Percentiles rank a stretch among this genome's conserved stretches.
Evolutionary conservation across 2,329 filamentous ascomycete species (phyloP).

Genomic region (Cytospora schulzeri): DNA sequence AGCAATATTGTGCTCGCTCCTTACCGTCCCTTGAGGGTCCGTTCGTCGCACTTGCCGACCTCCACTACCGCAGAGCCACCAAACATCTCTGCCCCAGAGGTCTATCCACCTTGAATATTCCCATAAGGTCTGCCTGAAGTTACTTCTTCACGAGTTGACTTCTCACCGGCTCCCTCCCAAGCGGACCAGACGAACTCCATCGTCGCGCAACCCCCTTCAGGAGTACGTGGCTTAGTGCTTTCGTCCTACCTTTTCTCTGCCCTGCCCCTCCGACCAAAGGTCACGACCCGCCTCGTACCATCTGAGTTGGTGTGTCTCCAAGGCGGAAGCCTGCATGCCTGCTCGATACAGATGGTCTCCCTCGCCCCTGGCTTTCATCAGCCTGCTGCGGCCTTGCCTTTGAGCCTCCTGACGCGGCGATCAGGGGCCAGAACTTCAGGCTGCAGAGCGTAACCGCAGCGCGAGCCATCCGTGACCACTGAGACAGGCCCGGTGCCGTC

Average conservation of each 20-base stretch:
- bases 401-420: constrained; percentile 17
- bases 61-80: constrained; percentile 1
- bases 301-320: constrained; percentile 14
- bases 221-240: constrained; percentile 7
- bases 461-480: constrained; percentile 3
- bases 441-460: constrained; percentile 3
- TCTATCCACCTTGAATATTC: constrained; percentile 2
- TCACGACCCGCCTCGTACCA: constrained; percentile 12
- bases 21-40: constrained; percentile 4
- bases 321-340: constrained; percentile 22
- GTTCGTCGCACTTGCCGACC: neutral
- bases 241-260: constrained; percentile 10
- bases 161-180: neutral
- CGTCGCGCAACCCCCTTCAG: constrained; percentile 14
- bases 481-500: constrained; percentile 22
- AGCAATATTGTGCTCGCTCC: neutral
- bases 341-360: constrained; percentile 24
- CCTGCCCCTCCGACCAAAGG: constrained; percentile 19
- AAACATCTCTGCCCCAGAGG: constrained; percentile 10
- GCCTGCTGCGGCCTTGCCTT: constrained; percentile 22
- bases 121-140: neutral
- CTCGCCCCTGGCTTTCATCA: constrained; percentile 17
- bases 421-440: constrained; percentile 14
- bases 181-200: constrained; percentile 4
- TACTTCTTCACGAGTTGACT: neutral